phyloP scores from a whole-genome alignment of 805 yeast genomes.

The Schwanniomyces pseudopolymorphus region DNA sequence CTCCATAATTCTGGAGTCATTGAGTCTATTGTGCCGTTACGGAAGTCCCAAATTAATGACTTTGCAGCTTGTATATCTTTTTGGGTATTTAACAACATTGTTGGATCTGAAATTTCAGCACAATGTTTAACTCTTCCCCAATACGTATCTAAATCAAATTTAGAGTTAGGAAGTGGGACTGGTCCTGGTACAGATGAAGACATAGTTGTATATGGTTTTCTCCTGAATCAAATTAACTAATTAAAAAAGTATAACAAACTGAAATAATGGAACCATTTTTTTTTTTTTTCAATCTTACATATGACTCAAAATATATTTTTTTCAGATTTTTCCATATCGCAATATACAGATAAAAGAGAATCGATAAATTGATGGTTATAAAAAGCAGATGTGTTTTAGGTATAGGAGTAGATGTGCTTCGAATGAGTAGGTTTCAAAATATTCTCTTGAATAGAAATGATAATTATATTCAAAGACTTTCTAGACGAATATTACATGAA shows the following conservation, averaged over 20 bases:
- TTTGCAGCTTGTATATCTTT: conserved; percentile 65
- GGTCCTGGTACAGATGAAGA: conserved; percentile 88
- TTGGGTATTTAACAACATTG: conserved; percentile 75
- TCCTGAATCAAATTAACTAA: neutral
- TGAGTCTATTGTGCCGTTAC: conserved; percentile 59
- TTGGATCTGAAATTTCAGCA: conserved; percentile 89
- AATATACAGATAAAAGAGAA: neutral
- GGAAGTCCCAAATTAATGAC: conserved; percentile 64
- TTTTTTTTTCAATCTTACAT: neutral
- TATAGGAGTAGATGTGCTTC: conserved; percentile 59
- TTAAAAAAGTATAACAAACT: neutral
- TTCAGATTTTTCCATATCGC: neutral
- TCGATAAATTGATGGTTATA: neutral
- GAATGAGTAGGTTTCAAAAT: conserved; percentile 43
- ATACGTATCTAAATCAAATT: conserved; percentile 77
- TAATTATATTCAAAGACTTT: conserved; percentile 35
- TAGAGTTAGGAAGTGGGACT: conserved; percentile 74
- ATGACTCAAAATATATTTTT: conserved; percentile 1
- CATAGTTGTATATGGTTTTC: conserved; percentile 43
- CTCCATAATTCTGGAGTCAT: conserved; percentile 87
- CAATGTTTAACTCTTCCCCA: conserved; percentile 95
- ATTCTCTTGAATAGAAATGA: conserved; percentile 38
- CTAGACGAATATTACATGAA: conserved; percentile 52
- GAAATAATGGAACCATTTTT: neutral
- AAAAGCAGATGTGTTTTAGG: conserved; percentile 28